phyloP scores from a whole-genome alignment of 75 land plant species.

The Cunninghamia lanceolata region DNA sequence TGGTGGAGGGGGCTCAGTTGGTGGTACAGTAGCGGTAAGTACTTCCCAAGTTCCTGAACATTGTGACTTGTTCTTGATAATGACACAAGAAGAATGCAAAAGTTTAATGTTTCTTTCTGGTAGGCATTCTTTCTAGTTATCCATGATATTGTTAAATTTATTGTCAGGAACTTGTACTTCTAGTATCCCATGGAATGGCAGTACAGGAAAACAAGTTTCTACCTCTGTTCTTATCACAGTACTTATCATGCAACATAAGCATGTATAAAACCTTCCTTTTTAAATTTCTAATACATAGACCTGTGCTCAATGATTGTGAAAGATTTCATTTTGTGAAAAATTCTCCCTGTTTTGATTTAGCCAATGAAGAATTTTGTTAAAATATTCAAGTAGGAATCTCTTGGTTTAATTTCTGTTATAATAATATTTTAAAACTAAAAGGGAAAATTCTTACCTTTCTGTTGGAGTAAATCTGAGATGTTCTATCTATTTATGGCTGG shows the following conservation, averaged over 20 bases:
- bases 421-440: neutral
- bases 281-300: neutral
- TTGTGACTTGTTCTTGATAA: neutral
- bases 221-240: neutral
- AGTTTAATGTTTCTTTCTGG: neutral
- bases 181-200: neutral
- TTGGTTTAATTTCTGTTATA: neutral
- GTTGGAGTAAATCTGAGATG: neutral
- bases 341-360: neutral
- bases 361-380: neutral
- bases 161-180: neutral
- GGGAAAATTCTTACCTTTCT: neutral
- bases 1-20: conserved; percentile 90
- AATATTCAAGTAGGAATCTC: neutral
- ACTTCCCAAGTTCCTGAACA: neutral
- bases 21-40: conserved; percentile 73
- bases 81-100: neutral
- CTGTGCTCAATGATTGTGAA: neutral
- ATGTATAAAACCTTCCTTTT: neutral
- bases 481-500: neutral
- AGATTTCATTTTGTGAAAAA: neutral
- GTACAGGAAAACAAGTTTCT: neutral
- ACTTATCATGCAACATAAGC: neutral
- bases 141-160: neutral
- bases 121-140: neutral